A percentile compares a stretch with the other conserved stretches of the same genome.
Conservation (phyloP, 345 rosid species). For the Corymbia maculata region DNA sequence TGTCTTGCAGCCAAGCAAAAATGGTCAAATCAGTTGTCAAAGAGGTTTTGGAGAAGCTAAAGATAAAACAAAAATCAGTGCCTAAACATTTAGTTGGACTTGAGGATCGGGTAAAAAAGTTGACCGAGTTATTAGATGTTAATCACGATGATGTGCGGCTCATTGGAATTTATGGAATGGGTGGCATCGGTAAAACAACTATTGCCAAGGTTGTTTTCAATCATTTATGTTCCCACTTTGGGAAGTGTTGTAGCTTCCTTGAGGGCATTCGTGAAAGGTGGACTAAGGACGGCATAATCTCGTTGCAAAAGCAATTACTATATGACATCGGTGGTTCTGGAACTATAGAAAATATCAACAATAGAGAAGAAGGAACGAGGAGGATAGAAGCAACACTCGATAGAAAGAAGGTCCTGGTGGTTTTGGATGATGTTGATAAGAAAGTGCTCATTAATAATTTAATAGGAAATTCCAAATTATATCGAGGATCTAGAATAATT, state of each 20-base stretch:
- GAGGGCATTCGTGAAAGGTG: neutral
- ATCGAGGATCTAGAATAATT: neutral
- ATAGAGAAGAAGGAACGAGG: neutral
- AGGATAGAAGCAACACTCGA: too few relatives aligned
- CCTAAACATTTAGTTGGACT: neutral
- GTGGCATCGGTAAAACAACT: neutral
- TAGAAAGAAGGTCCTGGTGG: too few relatives aligned
- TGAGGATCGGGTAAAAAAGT: neutral
- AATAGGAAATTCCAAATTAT: too few relatives aligned
- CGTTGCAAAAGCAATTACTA: neutral
- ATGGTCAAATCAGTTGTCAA: fast-evolving
- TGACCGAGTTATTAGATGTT: neutral
- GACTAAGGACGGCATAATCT: neutral
- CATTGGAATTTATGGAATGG: neutral
- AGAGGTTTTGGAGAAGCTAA: neutral
- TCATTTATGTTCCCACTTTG: neutral
- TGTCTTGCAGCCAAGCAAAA: fast-evolving
- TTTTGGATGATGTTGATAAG: too few relatives aligned
- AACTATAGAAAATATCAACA: neutral
- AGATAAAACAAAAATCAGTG: neutral
- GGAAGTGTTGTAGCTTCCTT: neutral
- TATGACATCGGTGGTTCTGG: neutral
- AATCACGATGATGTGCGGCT: neutral
- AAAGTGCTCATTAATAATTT: too few relatives aligned
- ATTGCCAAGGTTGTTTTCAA: neutral